Conservation (phyloP, 805 yeast species). For the Yarrowia deformans region DNA sequence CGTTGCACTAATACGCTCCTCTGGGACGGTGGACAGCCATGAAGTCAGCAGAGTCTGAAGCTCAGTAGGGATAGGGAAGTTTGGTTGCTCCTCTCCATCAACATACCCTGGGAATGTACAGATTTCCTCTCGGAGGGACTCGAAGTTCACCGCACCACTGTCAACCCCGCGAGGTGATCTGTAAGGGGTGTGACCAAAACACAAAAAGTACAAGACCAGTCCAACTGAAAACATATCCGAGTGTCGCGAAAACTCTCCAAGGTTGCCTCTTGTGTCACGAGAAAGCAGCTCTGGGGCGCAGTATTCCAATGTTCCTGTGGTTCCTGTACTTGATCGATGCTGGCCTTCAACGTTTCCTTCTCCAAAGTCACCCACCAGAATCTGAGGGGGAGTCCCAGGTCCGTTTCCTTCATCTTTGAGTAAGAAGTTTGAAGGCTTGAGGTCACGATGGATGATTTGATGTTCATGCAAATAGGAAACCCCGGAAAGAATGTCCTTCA, state of each 20-base stretch:
- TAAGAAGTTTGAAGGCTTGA: slow-evolving; percentile 88
- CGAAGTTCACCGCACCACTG: slow-evolving; percentile 46
- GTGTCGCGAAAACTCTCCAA: slow-evolving; percentile 67
- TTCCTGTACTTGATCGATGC: slow-evolving; percentile 71
- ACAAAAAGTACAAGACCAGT: slow-evolving; percentile 75
- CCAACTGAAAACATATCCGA: slow-evolving; percentile 88
- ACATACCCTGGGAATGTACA: slow-evolving; percentile 49
- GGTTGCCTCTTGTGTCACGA: slow-evolving; percentile 49
- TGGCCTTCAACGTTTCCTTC: slow-evolving; percentile 82
- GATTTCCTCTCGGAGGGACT: slow-evolving; percentile 52
- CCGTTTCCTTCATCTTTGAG: slow-evolving; percentile 51
- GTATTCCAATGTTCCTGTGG: slow-evolving; percentile 87
- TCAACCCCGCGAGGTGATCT: slow-evolving; percentile 44
- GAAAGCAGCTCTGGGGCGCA: slow-evolving; percentile 82
- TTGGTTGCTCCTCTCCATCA: slow-evolving; percentile 47
- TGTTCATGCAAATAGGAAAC: slow-evolving; percentile 73
- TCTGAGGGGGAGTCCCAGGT: slow-evolving; percentile 59
- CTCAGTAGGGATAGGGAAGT: slow-evolving; percentile 8
- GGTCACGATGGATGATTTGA: slow-evolving; percentile 85
- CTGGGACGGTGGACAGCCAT: slow-evolving; percentile 53
- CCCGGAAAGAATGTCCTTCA: slow-evolving; percentile 73
- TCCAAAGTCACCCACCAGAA: slow-evolving; percentile 87
- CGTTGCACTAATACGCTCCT: slow-evolving; percentile 55
- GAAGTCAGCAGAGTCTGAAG: slow-evolving; percentile 53
- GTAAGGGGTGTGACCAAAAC: slow-evolving; percentile 77